phyloP scores from a whole-genome alignment of 2,329 filamentous ascomycete species.

The Arthrobotrys entomopaga region DNA sequence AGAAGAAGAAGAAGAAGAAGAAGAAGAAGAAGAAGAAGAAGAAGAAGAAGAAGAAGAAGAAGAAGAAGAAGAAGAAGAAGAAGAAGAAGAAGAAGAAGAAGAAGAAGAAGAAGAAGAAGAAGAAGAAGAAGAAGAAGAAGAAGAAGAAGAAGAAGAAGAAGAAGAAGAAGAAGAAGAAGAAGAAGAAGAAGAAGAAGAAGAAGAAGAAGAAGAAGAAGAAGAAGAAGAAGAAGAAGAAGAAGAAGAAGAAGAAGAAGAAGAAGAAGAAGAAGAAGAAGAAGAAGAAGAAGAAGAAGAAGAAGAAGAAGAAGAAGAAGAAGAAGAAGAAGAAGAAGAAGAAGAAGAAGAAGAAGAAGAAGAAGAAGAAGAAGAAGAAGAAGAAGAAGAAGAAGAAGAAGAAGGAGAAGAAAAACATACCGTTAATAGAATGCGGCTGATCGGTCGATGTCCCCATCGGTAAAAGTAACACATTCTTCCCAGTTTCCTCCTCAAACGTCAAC shows the following conservation, averaged over 20 bases:
- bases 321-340: not conserved
- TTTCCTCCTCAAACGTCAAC: constrained; percentile 95
- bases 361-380: too few relatives aligned
- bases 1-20: too few relatives aligned
- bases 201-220: not conserved
- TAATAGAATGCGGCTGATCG: constrained; percentile 95
- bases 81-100: not conserved
- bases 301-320: too few relatives aligned
- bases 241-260: too few relatives aligned
- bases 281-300: not conserved
- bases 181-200: too few relatives aligned
- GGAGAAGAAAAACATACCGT: constrained; percentile 76
- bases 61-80: too few relatives aligned
- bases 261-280: not conserved
- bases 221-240: not conserved
- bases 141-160: not conserved
- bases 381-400: not conserved
- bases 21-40: not conserved
- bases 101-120: not conserved
- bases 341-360: not conserved
- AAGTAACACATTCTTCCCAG: constrained; percentile 95
- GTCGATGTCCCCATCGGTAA: constrained; percentile 97
- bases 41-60: not conserved
- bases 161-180: not conserved
- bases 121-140: too few relatives aligned